Percentiles rank a stretch among this genome's conserved stretches.
These are phyloP conservation scores for Areca catechu DNA, from an alignment of 176 grass and related monocot genomes.

Conservation along the genomic window DNA sequence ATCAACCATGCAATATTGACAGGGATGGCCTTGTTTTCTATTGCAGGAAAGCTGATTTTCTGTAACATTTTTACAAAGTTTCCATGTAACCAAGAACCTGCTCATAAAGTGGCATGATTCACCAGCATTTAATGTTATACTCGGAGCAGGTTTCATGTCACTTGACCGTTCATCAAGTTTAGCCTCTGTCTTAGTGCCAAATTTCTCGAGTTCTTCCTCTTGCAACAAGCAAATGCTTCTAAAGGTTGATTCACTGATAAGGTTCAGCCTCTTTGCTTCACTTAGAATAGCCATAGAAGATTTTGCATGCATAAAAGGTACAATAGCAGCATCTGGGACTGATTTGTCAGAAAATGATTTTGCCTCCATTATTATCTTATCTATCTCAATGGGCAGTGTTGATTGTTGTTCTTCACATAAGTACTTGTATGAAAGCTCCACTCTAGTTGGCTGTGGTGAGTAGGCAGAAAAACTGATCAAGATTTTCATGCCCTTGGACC, in stretches of 20 bases:
- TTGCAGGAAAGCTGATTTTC: conserved; percentile 25
- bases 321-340: conserved; percentile 20
- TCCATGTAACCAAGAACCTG: conserved; percentile 77
- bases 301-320: conserved; percentile 46
- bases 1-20: conserved; percentile 39
- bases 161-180: conserved; percentile 12
- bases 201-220: conserved; percentile 54
- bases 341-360: conserved; percentile 30
- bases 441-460: conserved; percentile 35
- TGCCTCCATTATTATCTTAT: conserved; percentile 43
- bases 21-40: conserved; percentile 28
- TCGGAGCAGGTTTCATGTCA: conserved; percentile 19
- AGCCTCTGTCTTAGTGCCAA: conserved; percentile 31
- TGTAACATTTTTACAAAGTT: conserved; percentile 10
- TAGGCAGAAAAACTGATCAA: conserved; percentile 65
- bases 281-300: conserved; percentile 62
- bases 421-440: conserved; percentile 37
- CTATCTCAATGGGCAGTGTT: conserved; percentile 32
- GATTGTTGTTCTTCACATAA: conserved; percentile 36
- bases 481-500: conserved; percentile 81
- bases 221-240: conserved; percentile 42
- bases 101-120: conserved; percentile 69
- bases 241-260: conserved; percentile 52
- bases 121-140: conserved; percentile 38
- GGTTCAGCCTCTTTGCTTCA: conserved; percentile 60